Percentiles rank a stretch among this genome's conserved stretches.
Evolutionary conservation across 2,329 filamentous ascomycete species (phyloP).

Genomic region (Plenodomus tracheiphilus): DNA sequence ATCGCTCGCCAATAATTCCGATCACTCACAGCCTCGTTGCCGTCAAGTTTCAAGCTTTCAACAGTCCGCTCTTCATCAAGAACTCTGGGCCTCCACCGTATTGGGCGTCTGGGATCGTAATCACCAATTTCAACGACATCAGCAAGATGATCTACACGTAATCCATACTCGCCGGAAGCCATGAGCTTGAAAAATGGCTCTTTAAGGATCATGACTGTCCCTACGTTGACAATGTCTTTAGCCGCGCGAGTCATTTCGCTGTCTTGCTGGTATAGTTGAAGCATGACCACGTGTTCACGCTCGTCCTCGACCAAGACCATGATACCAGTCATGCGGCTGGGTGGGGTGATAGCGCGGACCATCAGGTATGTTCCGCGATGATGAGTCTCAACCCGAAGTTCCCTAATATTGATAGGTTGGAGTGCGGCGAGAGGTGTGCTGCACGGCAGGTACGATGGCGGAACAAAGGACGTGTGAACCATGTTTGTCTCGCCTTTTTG

Average conservation of each 20-base stretch:
- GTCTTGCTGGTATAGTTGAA: conserved; percentile 42
- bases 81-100: conserved; percentile 35
- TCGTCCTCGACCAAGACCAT: conserved; percentile 13
- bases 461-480: conserved; percentile 18
- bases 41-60: conserved; percentile 12
- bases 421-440: conserved; percentile 12
- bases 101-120: conserved; percentile 47
- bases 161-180: conserved; percentile 45
- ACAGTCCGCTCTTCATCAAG: conserved; percentile 5
- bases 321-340: conserved; percentile 11
- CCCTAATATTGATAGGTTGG: conserved; percentile 27
- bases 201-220: conserved; percentile 37
- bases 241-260: conserved; percentile 19
- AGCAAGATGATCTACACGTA: conserved; percentile 58
- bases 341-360: conserved; percentile 34
- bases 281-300: conserved; percentile 1
- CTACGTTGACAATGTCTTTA: conserved; percentile 37
- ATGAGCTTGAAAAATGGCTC: conserved; percentile 57
- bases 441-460: conserved; percentile 22
- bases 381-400: conserved; percentile 46
- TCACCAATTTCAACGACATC: conserved; percentile 50
- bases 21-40: conserved; percentile 11
- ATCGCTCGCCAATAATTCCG: conserved; percentile 19
- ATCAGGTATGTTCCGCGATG: conserved; percentile 45
- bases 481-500: neutral